Evolutionary conservation across 2,329 filamentous ascomycete genomes (phyloP).

Genomic region (Biscogniauxia sp.): DNA sequence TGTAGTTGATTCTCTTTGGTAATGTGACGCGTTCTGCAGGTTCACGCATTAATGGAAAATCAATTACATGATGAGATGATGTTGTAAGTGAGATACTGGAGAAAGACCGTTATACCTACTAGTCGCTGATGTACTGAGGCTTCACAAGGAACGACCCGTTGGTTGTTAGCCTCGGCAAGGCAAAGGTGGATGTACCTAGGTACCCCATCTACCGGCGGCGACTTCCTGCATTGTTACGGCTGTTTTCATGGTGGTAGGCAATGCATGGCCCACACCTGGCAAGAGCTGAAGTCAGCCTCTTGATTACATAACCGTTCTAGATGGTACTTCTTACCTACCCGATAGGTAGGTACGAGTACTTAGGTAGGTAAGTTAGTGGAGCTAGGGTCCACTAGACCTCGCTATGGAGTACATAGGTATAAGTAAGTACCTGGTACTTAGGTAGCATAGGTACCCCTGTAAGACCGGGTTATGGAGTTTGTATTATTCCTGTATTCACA

Average conservation of each 20-base stretch:
- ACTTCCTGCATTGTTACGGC: background rate
- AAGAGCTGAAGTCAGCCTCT: background rate
- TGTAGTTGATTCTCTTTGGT: too few relatives aligned
- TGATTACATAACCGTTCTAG: background rate
- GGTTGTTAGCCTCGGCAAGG: slow-evolving; percentile 17
- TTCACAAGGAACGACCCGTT: slow-evolving; percentile 12
- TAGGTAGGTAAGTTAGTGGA: background rate
- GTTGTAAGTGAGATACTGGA: background rate
- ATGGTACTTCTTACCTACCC: too few relatives aligned
- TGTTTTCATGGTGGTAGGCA: background rate
- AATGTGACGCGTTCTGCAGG: too few relatives aligned
- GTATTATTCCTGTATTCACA: background rate
- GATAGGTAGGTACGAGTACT: too few relatives aligned
- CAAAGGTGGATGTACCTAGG: background rate
- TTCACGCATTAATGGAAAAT: too few relatives aligned
- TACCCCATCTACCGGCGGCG: background rate
- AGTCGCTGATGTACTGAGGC: background rate
- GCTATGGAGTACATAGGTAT: too few relatives aligned
- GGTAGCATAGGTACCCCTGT: too few relatives aligned
- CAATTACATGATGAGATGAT: background rate
- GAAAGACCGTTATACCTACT: too few relatives aligned
- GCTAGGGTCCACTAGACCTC: too few relatives aligned
- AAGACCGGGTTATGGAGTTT: background rate
- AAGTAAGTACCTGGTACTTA: too few relatives aligned
- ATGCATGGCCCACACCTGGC: too few relatives aligned